Conservation (phyloP, 768 basidiomycete species). For the Tulasnella sp. region DNA sequence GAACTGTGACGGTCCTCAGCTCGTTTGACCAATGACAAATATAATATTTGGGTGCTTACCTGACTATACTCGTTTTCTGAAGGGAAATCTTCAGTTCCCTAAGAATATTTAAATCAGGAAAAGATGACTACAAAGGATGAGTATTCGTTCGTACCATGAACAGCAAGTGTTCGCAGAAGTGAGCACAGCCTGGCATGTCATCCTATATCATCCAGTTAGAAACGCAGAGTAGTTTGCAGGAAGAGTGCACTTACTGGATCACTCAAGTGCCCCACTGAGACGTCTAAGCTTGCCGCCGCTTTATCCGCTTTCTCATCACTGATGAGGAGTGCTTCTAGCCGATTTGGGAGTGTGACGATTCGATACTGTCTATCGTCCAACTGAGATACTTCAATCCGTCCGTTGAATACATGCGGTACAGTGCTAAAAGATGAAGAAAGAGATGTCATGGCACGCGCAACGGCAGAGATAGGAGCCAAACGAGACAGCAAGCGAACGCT, state of each 20-base stretch:
- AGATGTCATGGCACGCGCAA: too few relatives aligned
- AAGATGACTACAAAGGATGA: background rate
- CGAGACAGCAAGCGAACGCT: too few relatives aligned
- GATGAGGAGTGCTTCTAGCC: constrained; percentile 72
- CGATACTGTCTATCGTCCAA: constrained; percentile 73
- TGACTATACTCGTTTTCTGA: constrained; percentile 91
- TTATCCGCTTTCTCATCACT: constrained; percentile 83
- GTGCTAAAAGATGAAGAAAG: too few relatives aligned
- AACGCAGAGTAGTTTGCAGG: background rate
- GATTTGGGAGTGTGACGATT: constrained; percentile 75
- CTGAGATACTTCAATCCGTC: constrained; percentile 51
- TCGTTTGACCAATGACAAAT: background rate
- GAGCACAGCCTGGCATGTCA: constrained; percentile 86
- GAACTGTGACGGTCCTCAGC: constrained; percentile 21
- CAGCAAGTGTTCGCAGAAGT: constrained; percentile 90
- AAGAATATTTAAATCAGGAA: constrained; percentile 4
- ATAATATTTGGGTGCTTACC: constrained; percentile 29
- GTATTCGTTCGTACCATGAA: constrained; percentile 61
- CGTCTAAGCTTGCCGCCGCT: constrained; percentile 87
- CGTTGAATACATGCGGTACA: constrained; percentile 43
- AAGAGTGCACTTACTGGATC: constrained; percentile 63
- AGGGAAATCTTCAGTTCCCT: constrained; percentile 78
- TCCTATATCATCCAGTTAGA: constrained; percentile 31
- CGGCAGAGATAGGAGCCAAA: too few relatives aligned
- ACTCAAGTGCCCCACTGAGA: constrained; percentile 82